These are phyloP conservation scores for Sphaerulina populicola DNA, from an alignment of 2,329 filamentous ascomycete genomes.

Conservation along the genomic window DNA sequence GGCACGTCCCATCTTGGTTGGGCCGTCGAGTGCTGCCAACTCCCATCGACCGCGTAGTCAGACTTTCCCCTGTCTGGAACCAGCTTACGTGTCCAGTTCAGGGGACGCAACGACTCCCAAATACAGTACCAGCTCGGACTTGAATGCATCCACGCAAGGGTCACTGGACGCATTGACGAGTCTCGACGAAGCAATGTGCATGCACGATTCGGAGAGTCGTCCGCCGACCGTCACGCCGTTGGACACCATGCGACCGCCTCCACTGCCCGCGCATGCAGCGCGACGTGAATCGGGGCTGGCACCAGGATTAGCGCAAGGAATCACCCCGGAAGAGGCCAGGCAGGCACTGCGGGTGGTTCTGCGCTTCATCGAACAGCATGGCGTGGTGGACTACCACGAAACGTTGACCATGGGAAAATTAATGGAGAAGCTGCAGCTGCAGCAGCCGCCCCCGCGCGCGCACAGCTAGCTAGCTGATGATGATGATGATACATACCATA, in stretches of 20 bases:
- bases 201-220: slow-evolving; percentile 17
- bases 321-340: slow-evolving; percentile 77
- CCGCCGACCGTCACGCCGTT: slow-evolving; percentile 26
- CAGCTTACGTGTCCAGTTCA: slow-evolving; percentile 44
- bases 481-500: neutral
- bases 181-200: slow-evolving; percentile 37
- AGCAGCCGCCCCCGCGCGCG: slow-evolving; percentile 41
- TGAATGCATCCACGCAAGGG: slow-evolving; percentile 33
- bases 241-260: slow-evolving; percentile 39
- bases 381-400: slow-evolving; percentile 67
- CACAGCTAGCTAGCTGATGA: slow-evolving; percentile 11
- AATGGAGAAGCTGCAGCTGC: slow-evolving; percentile 72
- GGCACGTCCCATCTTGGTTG: slow-evolving; percentile 34
- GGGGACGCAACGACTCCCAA: slow-evolving; percentile 52
- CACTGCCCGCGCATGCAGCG: slow-evolving; percentile 33
- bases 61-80: slow-evolving; percentile 68
- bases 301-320: slow-evolving; percentile 41
- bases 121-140: slow-evolving; percentile 37
- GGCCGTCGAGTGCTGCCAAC: slow-evolving; percentile 44
- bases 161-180: slow-evolving; percentile 31
- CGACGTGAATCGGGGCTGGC: slow-evolving; percentile 14
- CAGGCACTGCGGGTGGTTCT: slow-evolving; percentile 73
- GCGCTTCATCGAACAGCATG: slow-evolving; percentile 66
- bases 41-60: slow-evolving; percentile 75
- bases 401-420: slow-evolving; percentile 69